A percentile compares a stretch with the other conserved stretches of the same genome.
Evolutionary conservation across 2,329 filamentous ascomycete genomes (phyloP).

Genomic region (Cercospora zeina): DNA sequence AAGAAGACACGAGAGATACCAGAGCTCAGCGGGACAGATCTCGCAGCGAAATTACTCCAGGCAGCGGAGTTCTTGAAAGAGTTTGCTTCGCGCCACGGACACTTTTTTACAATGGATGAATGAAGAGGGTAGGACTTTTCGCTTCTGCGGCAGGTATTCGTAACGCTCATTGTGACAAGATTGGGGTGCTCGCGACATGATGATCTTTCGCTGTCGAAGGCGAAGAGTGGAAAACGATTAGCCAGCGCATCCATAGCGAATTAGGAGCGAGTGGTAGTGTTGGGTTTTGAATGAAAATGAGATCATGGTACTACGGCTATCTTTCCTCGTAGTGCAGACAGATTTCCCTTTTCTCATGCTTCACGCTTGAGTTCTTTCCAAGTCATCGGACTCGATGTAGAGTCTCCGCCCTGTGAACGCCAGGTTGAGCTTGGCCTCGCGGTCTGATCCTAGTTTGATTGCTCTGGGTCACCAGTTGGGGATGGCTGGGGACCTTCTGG

Average conservation of each 20-base stretch:
- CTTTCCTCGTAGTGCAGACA: background rate
- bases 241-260: background rate
- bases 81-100: background rate
- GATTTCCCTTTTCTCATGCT: background rate
- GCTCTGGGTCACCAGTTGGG: background rate
- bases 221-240: background rate
- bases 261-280: background rate
- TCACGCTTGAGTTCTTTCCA: background rate
- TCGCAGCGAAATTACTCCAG: background rate
- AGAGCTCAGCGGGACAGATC: background rate
- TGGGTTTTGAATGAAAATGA: background rate
- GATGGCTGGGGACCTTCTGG: too few relatives aligned
- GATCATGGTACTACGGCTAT: background rate
- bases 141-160: background rate
- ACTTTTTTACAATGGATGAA: background rate
- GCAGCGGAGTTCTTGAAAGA: background rate
- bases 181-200: background rate
- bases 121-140: background rate
- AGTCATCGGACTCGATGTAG: background rate
- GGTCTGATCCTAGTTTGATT: background rate
- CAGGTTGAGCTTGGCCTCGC: background rate
- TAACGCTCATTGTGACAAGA: background rate
- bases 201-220: background rate
- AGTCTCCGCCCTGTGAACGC: background rate
- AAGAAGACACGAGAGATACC: background rate